phyloP scores from a whole-genome alignment of 2,329 filamentous ascomycete species.

The Diaporthe citriasiana region DNA sequence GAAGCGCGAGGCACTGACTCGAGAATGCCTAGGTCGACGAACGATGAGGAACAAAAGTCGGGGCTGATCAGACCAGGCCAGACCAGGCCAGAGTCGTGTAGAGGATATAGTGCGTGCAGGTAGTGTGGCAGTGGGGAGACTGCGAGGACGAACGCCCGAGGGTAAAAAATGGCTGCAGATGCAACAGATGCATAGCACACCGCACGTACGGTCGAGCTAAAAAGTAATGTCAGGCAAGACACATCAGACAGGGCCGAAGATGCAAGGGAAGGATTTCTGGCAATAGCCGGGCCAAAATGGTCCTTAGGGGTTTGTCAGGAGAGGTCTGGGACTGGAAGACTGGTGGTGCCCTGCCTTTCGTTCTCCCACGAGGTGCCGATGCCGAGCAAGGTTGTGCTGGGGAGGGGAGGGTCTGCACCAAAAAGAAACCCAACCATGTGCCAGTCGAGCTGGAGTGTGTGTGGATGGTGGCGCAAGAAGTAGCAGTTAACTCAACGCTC shows the following conservation, averaged over 20 bases:
- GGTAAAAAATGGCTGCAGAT: neutral
- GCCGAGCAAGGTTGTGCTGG: constrained; percentile 18
- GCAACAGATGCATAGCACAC: constrained; percentile 7
- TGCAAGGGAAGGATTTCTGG: constrained; percentile 25
- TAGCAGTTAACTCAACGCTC: neutral
- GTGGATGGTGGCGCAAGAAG: constrained; percentile 7
- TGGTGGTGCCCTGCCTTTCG: neutral
- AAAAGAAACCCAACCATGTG: constrained; percentile 21
- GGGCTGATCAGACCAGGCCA: neutral
- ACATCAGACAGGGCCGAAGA: constrained; percentile 29
- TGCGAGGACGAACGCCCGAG: neutral
- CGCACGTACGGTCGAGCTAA: constrained; percentile 1
- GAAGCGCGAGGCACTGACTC: constrained; percentile 37
- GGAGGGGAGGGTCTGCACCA: constrained; percentile 33
- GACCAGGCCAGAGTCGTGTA: neutral
- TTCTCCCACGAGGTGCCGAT: constrained; percentile 25
- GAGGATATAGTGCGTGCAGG: constrained; percentile 13
- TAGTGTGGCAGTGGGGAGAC: constrained; percentile 18
- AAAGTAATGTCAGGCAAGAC: constrained; percentile 14
- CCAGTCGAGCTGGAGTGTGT: constrained; percentile 21
- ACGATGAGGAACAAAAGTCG: neutral
- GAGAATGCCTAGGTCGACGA: constrained; percentile 18
- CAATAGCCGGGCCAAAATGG: constrained; percentile 20
- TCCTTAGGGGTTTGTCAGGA: constrained; percentile 25
- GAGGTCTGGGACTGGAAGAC: constrained; percentile 7